Evolutionary conservation across 2,329 filamentous ascomycete genomes (phyloP).

Genomic region (Curvularia sp.): DNA sequence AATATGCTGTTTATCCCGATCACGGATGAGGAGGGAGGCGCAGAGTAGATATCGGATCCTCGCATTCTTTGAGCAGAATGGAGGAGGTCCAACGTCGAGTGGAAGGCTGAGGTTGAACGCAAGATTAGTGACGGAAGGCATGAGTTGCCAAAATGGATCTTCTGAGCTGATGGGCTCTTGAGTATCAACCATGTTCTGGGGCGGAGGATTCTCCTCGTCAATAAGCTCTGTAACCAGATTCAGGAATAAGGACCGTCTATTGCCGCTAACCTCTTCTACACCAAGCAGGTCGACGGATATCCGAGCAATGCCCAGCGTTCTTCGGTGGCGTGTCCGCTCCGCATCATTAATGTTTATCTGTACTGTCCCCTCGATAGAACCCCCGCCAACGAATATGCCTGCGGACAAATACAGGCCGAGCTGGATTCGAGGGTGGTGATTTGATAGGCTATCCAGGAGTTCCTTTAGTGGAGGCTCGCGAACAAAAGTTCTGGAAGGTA

Average conservation of each 20-base stretch:
- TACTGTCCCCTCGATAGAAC: conserved; percentile 60
- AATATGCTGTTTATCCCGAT: conserved; percentile 57
- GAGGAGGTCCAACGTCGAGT: conserved; percentile 61
- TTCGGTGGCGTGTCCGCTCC: conserved; percentile 53
- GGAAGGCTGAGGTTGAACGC: conserved; percentile 62
- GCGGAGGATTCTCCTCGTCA: conserved; percentile 59
- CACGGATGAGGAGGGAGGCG: conserved; percentile 56
- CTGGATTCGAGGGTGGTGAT: conserved; percentile 58
- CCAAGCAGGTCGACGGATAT: conserved; percentile 61
- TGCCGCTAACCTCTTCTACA: conserved; percentile 58
- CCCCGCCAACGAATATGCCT: conserved; percentile 62
- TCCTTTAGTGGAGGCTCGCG: conserved; percentile 56
- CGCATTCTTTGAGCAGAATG: conserved; percentile 60
- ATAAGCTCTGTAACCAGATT: conserved; percentile 61
- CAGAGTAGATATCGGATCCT: conserved; percentile 60
- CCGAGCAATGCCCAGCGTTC: conserved; percentile 56
- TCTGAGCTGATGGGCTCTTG: conserved; percentile 47
- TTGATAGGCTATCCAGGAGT: conserved; percentile 57
- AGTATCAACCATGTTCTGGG: conserved; percentile 58
- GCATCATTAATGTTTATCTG: conserved; percentile 58
- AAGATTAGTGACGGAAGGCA: conserved; percentile 55
- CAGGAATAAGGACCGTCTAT: conserved; percentile 58
- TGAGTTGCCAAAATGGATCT: conserved; percentile 58
- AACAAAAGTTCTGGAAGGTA: conserved; percentile 59
- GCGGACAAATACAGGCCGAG: conserved; percentile 59